Percentiles rank a stretch among this genome's conserved stretches.
Conservation (phyloP, 2,329 filamentous ascomycete genomes). For the Aureobasidium pullulans region DNA sequence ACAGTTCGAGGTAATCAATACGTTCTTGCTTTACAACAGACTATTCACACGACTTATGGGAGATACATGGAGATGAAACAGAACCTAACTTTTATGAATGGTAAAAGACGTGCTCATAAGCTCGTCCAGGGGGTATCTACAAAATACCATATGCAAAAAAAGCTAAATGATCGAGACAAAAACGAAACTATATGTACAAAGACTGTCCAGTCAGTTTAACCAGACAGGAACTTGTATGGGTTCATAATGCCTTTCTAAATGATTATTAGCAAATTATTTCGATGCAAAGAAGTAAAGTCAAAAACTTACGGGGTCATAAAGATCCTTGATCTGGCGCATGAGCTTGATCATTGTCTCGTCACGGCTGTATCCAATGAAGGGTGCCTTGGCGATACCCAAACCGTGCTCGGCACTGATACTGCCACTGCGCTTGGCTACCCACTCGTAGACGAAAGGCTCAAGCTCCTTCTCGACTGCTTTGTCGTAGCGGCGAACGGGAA, state of each 20-base stretch:
- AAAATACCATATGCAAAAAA: conserved; percentile 8
- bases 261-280: conserved; percentile 16
- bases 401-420: conserved; percentile 98
- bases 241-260: conserved; percentile 93
- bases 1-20: not conserved
- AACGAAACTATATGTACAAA: not conserved
- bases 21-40: too few relatives aligned
- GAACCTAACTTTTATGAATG: conserved; percentile 1
- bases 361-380: conserved; percentile 87
- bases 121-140: conserved; percentile 11
- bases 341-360: conserved; percentile 77
- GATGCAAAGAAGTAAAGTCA: conserved; percentile 15
- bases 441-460: conserved; percentile 96
- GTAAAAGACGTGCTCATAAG: not conserved
- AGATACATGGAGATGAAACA: not conserved
- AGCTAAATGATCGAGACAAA: not conserved
- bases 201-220: not conserved
- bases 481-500: conserved; percentile 75
- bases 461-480: conserved; percentile 78
- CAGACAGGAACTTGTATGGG: conserved; percentile 86
- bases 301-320: conserved; percentile 82
- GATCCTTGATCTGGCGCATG: conserved; percentile 91
- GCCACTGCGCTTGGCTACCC: conserved; percentile 79
- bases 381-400: conserved; percentile 88
- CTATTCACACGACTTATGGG: too few relatives aligned